Percentiles rank a stretch among this genome's conserved stretches.
These are phyloP conservation scores for Agrocybe praecox DNA, from an alignment of 768 basidiomycete genomes.

Conservation along the genomic window DNA sequence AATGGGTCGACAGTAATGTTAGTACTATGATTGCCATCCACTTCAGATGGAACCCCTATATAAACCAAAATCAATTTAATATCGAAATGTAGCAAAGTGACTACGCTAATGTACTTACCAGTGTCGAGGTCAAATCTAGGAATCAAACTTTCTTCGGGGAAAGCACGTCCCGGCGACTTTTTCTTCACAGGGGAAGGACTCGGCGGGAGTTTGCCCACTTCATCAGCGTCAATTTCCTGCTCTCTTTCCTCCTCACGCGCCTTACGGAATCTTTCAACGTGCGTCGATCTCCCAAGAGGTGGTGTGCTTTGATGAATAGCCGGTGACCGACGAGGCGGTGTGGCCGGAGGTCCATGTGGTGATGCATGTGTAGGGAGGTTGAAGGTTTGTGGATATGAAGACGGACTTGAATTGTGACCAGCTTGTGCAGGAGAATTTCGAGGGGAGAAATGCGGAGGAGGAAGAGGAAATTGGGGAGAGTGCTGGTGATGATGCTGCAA, in stretches of 20 bases:
- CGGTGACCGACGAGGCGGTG: constrained; percentile 36
- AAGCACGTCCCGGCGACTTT: constrained; percentile 1
- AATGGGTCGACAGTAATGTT: constrained; percentile 26
- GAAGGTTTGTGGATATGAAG: constrained; percentile 27
- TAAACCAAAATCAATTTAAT: constrained; percentile 3
- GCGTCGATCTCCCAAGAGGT: constrained; percentile 38
- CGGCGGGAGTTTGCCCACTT: constrained; percentile 31
- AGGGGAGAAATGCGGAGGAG: constrained; percentile 33
- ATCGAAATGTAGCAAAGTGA: background rate
- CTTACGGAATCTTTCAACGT: constrained; percentile 30
- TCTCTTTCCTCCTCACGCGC: constrained; percentile 30
- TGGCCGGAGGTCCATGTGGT: constrained; percentile 33
- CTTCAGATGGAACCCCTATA: constrained; percentile 12
- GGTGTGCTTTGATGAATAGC: constrained; percentile 34
- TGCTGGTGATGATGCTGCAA: constrained; percentile 44
- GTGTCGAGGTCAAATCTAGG: constrained; percentile 31
- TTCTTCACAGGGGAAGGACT: constrained; percentile 42
- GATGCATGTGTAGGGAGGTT: constrained; percentile 33
- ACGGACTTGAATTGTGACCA: constrained; percentile 18
- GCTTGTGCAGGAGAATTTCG: constrained; percentile 23
- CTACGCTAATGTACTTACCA: constrained; percentile 15
- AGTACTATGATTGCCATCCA: constrained; percentile 17
- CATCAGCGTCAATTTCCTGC: constrained; percentile 27
- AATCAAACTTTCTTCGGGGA: constrained; percentile 29
- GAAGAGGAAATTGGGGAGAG: constrained; percentile 28